These are phyloP conservation scores for Eucalyptus pauciflora DNA, from an alignment of 345 rosid genomes.

Conservation along the genomic window DNA sequence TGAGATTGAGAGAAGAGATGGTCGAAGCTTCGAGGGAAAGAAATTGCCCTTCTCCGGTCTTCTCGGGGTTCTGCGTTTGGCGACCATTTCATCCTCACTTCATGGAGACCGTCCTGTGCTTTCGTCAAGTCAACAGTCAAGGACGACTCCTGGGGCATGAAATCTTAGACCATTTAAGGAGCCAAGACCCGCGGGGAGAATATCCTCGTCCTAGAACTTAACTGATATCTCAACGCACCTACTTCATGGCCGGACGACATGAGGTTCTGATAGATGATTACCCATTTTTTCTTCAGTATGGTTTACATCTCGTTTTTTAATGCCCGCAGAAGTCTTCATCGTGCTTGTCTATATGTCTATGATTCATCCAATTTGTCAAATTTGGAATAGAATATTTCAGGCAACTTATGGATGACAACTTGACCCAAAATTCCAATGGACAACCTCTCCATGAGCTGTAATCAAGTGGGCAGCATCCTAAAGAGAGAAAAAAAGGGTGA, in stretches of 20 bases:
- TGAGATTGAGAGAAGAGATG: neutral
- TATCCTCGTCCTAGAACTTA: neutral
- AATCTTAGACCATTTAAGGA: neutral
- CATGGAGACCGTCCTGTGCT: neutral
- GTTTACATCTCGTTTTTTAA: neutral
- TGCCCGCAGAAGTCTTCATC: neutral
- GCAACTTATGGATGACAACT: neutral
- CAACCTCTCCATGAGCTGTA: neutral
- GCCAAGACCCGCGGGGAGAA: neutral
- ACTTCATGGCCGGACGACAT: neutral
- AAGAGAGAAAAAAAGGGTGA: neutral
- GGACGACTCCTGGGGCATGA: neutral
- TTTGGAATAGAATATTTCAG: neutral
- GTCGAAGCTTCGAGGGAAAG: neutral
- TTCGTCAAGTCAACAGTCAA: neutral
- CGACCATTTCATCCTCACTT: neutral
- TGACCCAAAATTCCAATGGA: neutral
- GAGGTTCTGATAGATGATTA: neutral
- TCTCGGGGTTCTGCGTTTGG: neutral
- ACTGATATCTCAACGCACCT: neutral
- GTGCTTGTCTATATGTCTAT: neutral
- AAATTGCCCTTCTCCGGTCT: neutral
- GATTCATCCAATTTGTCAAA: neutral
- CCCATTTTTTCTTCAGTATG: neutral
- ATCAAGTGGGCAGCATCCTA: neutral